Evolutionary conservation across 495 filamentous ascomycete genomes (phyloP).

Genomic region (Talaromyces adpressus): DNA sequence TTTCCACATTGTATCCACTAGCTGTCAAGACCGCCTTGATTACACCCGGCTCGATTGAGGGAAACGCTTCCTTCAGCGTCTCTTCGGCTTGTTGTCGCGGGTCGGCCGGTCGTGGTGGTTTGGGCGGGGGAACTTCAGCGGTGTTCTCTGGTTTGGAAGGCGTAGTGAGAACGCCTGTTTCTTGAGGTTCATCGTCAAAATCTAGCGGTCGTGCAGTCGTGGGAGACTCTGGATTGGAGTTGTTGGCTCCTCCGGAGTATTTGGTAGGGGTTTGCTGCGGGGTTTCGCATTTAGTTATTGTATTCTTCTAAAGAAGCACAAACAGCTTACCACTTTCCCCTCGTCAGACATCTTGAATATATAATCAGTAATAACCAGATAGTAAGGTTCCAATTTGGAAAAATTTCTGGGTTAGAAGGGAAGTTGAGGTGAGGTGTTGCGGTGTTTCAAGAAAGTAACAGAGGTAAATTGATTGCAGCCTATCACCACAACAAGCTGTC

Average conservation of each 20-base stretch:
- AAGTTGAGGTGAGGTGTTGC: neutral
- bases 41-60: constrained; percentile 69
- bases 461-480: neutral
- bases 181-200: constrained; percentile 80
- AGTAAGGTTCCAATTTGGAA: neutral
- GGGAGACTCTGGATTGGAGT: constrained; percentile 63
- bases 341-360: constrained; percentile 6
- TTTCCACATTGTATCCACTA: constrained; percentile 82
- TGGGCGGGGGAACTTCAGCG: constrained; percentile 57
- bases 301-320: neutral
- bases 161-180: constrained; percentile 40
- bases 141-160: constrained; percentile 23
- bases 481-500: neutral
- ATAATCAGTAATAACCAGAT: neutral
- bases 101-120: constrained; percentile 80
- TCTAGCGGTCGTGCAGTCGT: constrained; percentile 77
- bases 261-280: constrained; percentile 28
- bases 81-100: constrained; percentile 77
- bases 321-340: constrained; percentile 7
- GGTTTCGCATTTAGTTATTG: constrained; percentile 2
- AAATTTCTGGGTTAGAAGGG: neutral
- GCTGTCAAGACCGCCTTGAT: constrained; percentile 83
- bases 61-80: constrained; percentile 92
- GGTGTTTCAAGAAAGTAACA: neutral
- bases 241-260: constrained; percentile 22